These are phyloP conservation scores for Pilaira anomala DNA, from an alignment of 192 early-diverging fungal genomes.

Conservation along the genomic window DNA sequence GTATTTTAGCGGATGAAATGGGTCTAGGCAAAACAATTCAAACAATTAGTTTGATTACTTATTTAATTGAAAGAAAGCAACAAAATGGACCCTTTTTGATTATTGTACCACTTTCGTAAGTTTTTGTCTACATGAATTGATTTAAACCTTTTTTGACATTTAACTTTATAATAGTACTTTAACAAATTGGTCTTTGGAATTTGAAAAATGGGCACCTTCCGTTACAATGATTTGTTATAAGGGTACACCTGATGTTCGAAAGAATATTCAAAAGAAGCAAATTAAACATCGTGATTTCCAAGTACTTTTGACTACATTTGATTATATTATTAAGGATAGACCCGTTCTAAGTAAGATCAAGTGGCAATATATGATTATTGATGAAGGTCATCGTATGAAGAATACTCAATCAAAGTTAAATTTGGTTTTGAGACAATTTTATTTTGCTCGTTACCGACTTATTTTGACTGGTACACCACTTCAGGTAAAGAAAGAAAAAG, in stretches of 20 bases:
- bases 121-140: not conserved
- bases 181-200: constrained; percentile 95
- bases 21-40: constrained; percentile 88
- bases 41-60: constrained; percentile 93
- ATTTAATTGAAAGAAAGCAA: constrained; percentile 91
- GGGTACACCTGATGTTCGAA: constrained; percentile 76
- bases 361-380: constrained; percentile 98
- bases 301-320: constrained; percentile 94
- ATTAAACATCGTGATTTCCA: constrained; percentile 86
- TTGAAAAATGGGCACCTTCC: constrained; percentile 96
- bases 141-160: not conserved
- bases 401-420: constrained; percentile 87
- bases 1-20: constrained; percentile 97
- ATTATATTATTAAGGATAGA: constrained; percentile 94
- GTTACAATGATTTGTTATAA: constrained; percentile 90
- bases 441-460: constrained; percentile 82
- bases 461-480: constrained; percentile 96
- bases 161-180: constrained; percentile 57
- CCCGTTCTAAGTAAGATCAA: constrained; percentile 81
- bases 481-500: constrained; percentile 47
- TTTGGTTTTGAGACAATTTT: constrained; percentile 80
- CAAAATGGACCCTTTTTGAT: constrained; percentile 93
- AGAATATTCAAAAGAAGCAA: constrained; percentile 61
- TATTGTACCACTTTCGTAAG: constrained; percentile 91
- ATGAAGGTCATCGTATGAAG: constrained; percentile 99